Percentiles rank a stretch among this genome's conserved stretches.
Evolutionary conservation across 2,329 filamentous ascomycete species (phyloP).

Genomic region (Scedosporium dehoogii): DNA sequence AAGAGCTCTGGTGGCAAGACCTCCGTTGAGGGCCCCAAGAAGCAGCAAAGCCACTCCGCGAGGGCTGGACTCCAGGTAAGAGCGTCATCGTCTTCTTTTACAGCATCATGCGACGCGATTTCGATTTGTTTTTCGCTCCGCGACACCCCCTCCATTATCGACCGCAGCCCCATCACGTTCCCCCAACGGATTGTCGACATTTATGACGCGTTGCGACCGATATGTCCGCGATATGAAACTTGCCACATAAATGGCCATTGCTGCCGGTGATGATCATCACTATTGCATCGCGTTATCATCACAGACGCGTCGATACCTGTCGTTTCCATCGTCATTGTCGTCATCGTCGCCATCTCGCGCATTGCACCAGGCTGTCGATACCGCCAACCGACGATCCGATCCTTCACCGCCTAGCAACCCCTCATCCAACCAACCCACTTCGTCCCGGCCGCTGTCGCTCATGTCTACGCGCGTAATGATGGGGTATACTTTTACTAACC

Average conservation of each 20-base stretch:
- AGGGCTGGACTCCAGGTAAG: constrained; percentile 93
- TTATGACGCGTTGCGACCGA: constrained; percentile 10
- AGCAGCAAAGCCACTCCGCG: constrained; percentile 91
- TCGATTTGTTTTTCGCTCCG: constrained; percentile 6
- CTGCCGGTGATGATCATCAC: neutral
- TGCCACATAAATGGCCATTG: neutral
- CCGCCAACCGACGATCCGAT: neutral
- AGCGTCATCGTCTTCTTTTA: constrained; percentile 13
- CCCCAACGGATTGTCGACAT: neutral
- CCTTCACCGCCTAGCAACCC: neutral
- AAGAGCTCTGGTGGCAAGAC: constrained; percentile 79
- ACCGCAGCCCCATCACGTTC: constrained; percentile 4
- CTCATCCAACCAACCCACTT: neutral
- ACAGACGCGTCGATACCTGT: neutral
- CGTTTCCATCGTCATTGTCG: neutral
- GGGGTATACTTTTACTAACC: constrained; percentile 13
- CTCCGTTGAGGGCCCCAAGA: constrained; percentile 58
- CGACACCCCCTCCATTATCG: neutral
- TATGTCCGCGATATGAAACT: neutral
- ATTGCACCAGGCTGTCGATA: neutral
- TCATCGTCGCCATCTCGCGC: neutral
- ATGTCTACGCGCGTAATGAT: neutral
- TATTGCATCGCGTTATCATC: neutral
- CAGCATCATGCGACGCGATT: constrained; percentile 8
- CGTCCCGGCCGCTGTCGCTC: neutral